Conservation (phyloP, 2,329 filamentous ascomycete genomes). For the Malbranchea zuffiana region DNA sequence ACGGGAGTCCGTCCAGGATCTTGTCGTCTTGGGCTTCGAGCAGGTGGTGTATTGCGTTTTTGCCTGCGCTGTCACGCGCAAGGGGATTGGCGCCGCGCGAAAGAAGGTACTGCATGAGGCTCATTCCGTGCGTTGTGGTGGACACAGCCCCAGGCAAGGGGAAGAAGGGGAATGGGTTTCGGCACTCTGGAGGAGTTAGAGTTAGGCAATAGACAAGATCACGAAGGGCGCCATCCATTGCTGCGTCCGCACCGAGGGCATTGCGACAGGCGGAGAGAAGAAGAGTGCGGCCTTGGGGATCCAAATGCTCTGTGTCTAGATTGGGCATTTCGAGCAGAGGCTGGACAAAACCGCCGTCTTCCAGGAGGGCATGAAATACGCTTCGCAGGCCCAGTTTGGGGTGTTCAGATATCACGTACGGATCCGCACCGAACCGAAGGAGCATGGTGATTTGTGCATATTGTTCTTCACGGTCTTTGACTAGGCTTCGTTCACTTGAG, state of each 20-base stretch:
- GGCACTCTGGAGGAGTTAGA: slow-evolving; percentile 8
- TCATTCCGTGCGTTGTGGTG: too few species aligned
- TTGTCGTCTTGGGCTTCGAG: slow-evolving; percentile 3
- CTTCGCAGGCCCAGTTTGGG: slow-evolving; percentile 9
- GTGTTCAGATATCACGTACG: too few species aligned
- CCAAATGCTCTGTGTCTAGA: slow-evolving; percentile 12
- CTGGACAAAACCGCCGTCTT: slow-evolving; percentile 8
- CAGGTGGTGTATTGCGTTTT: slow-evolving; percentile 12
- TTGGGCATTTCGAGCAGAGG: slow-evolving; percentile 7
- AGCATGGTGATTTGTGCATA: too few species aligned
- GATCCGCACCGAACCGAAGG: too few species aligned
- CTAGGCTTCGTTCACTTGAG: too few species aligned
- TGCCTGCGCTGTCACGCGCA: slow-evolving; percentile 12
- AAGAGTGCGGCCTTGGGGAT: slow-evolving; percentile 12
- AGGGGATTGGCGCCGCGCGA: slow-evolving; percentile 11
- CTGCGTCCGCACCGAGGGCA: slow-evolving; percentile 10
- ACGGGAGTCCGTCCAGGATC: too few species aligned
- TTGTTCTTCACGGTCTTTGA: too few species aligned
- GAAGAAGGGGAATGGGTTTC: too few species aligned
- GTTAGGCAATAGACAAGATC: neutral
- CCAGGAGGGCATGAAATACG: slow-evolving; percentile 14
- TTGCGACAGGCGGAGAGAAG: slow-evolving; percentile 12
- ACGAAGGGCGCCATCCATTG: slow-evolving; percentile 1
- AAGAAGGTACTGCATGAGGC: too few species aligned
- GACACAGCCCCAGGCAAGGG: too few species aligned